phyloP scores from a whole-genome alignment of 768 basidiomycete species.

The Tylopilus plumbeoviolaceoides region DNA sequence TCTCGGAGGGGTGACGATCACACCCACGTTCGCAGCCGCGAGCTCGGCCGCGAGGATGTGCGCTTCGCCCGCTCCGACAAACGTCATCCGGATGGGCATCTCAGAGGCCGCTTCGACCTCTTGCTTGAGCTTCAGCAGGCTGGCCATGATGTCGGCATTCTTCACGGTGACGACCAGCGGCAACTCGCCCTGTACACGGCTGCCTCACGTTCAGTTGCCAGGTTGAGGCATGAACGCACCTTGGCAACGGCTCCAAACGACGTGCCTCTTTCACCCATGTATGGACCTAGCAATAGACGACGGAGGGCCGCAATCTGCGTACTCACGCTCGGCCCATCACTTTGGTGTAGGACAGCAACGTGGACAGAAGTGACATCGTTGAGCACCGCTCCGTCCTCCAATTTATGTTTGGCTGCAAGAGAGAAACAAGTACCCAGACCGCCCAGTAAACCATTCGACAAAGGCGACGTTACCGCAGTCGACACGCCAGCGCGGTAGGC shows the following conservation, averaged over 20 bases:
- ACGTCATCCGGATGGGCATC: slow-evolving; percentile 39
- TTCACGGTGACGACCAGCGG: slow-evolving; percentile 65
- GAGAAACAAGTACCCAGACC: slow-evolving; percentile 65
- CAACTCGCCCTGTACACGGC: slow-evolving; percentile 42
- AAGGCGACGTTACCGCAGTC: slow-evolving; percentile 58
- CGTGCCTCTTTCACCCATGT: slow-evolving; percentile 22
- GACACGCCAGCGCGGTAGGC: slow-evolving; percentile 77
- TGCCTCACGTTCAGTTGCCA: slow-evolving; percentile 3
- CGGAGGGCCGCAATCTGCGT: slow-evolving; percentile 60
- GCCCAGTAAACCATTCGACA: slow-evolving; percentile 48
- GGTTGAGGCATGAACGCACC: slow-evolving; percentile 21
- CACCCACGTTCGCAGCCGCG: slow-evolving; percentile 58
- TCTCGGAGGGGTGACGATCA: slow-evolving; percentile 61
- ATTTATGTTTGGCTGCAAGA: slow-evolving; percentile 51
- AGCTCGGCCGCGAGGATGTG: slow-evolving; percentile 43
- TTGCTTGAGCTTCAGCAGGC: slow-evolving; percentile 56
- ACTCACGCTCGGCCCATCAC: slow-evolving; percentile 45
- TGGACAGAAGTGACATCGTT: slow-evolving; percentile 65
- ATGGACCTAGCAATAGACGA: slow-evolving; percentile 37
- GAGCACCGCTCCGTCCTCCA: slow-evolving; percentile 63
- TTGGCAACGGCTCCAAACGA: slow-evolving; percentile 36
- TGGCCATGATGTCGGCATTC: slow-evolving; percentile 74
- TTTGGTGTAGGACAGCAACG: slow-evolving; percentile 36
- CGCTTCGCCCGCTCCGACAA: slow-evolving; percentile 58
- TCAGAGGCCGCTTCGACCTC: slow-evolving; percentile 42